Percentiles rank a stretch among this genome's conserved stretches.
Conservation (phyloP, 331 rosid genomes). For the Spiraea crenata region DNA sequence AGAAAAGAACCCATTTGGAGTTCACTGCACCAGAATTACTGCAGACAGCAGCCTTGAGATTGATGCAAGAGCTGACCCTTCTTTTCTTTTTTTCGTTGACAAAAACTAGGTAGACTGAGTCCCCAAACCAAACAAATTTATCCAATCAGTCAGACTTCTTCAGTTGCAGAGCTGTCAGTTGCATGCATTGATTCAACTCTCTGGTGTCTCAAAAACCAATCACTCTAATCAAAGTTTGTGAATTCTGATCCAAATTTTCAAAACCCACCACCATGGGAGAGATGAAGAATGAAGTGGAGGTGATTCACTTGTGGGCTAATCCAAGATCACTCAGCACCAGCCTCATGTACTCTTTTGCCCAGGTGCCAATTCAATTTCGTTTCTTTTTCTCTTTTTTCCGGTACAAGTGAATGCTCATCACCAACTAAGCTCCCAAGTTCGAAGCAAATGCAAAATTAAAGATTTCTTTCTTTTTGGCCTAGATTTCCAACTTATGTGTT, state of each 20-base stretch:
- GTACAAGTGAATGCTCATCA: too few species aligned
- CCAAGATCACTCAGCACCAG: slow-evolving; percentile 78
- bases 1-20: background rate
- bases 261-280: slow-evolving; percentile 37
- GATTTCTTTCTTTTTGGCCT: background rate
- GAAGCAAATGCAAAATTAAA: slow-evolving; percentile 4
- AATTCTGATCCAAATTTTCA: background rate
- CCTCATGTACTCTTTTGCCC: slow-evolving; percentile 80
- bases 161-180: background rate
- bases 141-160: background rate
- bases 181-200: background rate
- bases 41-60: background rate
- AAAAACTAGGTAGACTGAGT: background rate
- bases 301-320: slow-evolving; percentile 76
- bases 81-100: background rate
- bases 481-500: too few species aligned
- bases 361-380: slow-evolving; percentile 37
- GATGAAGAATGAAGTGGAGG: slow-evolving; percentile 42
- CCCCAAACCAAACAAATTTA: too few species aligned
- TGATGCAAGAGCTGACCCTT: background rate
- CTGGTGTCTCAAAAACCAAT: background rate
- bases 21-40: background rate
- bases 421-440: too few species aligned
- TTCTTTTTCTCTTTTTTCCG: too few species aligned
- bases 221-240: background rate